These are phyloP conservation scores for Cyamopsis tetragonoloba DNA, from an alignment of 306 rosid species.

Conservation along the genomic window DNA sequence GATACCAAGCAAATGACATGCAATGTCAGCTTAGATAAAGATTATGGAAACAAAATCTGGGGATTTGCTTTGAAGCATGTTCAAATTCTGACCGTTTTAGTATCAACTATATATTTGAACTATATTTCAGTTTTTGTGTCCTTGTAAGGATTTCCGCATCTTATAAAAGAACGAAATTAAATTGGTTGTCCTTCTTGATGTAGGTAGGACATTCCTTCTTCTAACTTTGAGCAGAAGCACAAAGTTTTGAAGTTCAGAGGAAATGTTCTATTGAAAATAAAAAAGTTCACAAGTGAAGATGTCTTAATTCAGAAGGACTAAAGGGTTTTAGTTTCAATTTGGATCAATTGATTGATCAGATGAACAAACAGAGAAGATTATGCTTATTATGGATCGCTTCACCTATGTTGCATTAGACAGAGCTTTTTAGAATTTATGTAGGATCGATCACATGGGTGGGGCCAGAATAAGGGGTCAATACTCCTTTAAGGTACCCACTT, in stretches of 20 bases:
- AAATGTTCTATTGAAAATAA: background rate
- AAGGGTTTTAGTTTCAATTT: conserved; percentile 16
- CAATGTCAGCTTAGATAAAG: background rate
- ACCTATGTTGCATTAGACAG: background rate
- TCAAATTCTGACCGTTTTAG: background rate
- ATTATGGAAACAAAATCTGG: background rate
- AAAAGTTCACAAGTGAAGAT: background rate
- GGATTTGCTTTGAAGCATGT: background rate
- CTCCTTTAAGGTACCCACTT: background rate
- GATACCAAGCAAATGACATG: background rate
- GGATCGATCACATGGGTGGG: conserved; percentile 9
- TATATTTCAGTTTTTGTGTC: background rate
- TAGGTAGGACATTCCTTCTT: background rate
- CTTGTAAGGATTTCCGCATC: background rate
- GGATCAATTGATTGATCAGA: conserved; percentile 4
- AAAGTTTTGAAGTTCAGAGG: background rate
- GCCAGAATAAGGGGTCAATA: background rate
- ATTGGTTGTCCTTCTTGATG: background rate
- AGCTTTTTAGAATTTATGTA: background rate
- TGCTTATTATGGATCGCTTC: background rate
- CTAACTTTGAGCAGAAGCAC: background rate
- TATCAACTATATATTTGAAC: background rate
- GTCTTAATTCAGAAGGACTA: background rate
- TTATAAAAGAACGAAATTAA: background rate
- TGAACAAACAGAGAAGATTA: background rate